phyloP scores from a whole-genome alignment of 345 rosid species.

The Salix viminalis region DNA sequence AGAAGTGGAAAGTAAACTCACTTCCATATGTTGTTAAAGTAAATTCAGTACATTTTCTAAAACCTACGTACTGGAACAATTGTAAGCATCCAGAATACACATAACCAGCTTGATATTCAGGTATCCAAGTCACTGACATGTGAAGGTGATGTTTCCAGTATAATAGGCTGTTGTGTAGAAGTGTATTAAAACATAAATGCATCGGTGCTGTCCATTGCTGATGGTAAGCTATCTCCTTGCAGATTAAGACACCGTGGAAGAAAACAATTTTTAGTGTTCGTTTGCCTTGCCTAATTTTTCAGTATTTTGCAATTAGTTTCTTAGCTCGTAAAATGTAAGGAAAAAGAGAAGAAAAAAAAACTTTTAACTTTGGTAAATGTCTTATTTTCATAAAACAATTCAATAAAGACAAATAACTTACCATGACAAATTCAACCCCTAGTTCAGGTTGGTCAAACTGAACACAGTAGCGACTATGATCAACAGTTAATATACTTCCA shows the following conservation, averaged over 20 bases:
- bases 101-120: not conserved
- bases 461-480: conserved; percentile 71
- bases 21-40: not conserved
- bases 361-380: not conserved
- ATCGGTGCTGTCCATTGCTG: not conserved
- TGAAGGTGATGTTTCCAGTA: not conserved
- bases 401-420: conserved; percentile 23
- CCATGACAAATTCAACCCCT: conserved; percentile 91
- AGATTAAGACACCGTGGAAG: not conserved
- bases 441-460: conserved; percentile 73
- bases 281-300: not conserved
- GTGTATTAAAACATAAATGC: not conserved
- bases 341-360: too few relatives aligned
- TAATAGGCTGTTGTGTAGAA: not conserved
- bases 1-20: not conserved
- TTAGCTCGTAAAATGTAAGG: not conserved
- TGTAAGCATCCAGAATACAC: not conserved
- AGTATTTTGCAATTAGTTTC: not conserved
- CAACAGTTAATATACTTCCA: conserved; percentile 88
- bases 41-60: not conserved
- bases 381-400: not conserved
- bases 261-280: not conserved
- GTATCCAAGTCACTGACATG: not conserved
- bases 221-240: not conserved
- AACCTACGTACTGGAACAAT: not conserved